phyloP scores from a whole-genome alignment of 2,329 filamentous ascomycete species.

The Colletotrichum siamense region DNA sequence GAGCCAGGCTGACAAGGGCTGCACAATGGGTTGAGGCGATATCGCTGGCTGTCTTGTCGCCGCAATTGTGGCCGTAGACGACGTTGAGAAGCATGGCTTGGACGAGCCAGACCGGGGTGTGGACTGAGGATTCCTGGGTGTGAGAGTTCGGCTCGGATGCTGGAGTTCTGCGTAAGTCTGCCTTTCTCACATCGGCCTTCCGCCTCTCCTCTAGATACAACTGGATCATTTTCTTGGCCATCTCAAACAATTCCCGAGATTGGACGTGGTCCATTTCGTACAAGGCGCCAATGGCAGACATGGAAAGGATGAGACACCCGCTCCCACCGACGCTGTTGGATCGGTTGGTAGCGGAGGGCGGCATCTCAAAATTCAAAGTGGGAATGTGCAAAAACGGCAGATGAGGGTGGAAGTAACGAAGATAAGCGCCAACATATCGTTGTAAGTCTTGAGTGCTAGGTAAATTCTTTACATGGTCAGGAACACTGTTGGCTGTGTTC shows the following conservation, averaged over 20 bases:
- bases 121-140: constrained; percentile 64
- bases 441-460: constrained; percentile 87
- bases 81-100: constrained; percentile 97
- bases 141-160: constrained; percentile 52
- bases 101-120: constrained; percentile 92
- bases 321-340: constrained; percentile 73
- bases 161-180: constrained; percentile 59
- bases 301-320: constrained; percentile 85
- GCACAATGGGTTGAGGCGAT: constrained; percentile 93
- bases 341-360: constrained; percentile 65
- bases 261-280: constrained; percentile 84
- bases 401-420: constrained; percentile 92
- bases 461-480: constrained; percentile 62
- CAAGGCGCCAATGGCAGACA: constrained; percentile 76
- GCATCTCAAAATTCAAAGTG: constrained; percentile 87
- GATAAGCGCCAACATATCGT: constrained; percentile 88
- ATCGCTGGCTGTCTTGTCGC: constrained; percentile 87
- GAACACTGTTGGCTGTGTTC: constrained; percentile 52
- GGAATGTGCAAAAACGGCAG: constrained; percentile 93
- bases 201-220: constrained; percentile 90
- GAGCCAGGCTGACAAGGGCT: constrained; percentile 87
- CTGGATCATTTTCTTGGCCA: constrained; percentile 94
- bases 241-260: constrained; percentile 87
- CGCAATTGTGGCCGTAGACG: constrained; percentile 93
- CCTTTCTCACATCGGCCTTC: constrained; percentile 78